phyloP scores from a whole-genome alignment of 768 basidiomycete genomes.

The Mycena rosella region DNA sequence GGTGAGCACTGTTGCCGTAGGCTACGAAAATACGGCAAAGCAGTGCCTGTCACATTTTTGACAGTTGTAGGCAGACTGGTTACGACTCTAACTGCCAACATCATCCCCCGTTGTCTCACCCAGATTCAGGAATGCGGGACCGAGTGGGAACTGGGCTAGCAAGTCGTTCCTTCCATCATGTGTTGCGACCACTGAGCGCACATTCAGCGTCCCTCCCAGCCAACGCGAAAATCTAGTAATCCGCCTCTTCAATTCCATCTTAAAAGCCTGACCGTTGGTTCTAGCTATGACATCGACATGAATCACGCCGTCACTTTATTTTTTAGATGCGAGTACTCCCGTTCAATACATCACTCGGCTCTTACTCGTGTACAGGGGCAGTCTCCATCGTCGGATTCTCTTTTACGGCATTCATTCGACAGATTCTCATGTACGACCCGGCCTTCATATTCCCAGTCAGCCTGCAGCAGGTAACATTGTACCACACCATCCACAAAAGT shows the following conservation, averaged over 20 bases:
- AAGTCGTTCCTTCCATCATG: background rate
- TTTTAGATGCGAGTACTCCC: slow-evolving; percentile 7
- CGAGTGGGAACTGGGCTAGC: slow-evolving; percentile 4
- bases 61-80: too few relatives aligned
- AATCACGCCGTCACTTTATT: slow-evolving; percentile 15
- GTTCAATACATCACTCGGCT: background rate
- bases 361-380: background rate
- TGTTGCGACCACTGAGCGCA: background rate
- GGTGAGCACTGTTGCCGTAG: too few relatives aligned
- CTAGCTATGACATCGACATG: slow-evolving; percentile 23
- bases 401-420: slow-evolving; percentile 4
- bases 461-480: slow-evolving; percentile 17
- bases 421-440: slow-evolving; percentile 23
- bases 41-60: too few relatives aligned
- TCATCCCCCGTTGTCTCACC: too few relatives aligned
- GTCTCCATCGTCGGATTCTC: slow-evolving; percentile 20
- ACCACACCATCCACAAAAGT: slow-evolving; percentile 4
- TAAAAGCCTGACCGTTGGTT: background rate
- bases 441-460: slow-evolving; percentile 19
- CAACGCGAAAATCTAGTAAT: slow-evolving; percentile 18
- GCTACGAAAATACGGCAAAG: too few relatives aligned
- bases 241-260: too few relatives aligned
- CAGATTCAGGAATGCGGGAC: slow-evolving; percentile 6
- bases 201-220: slow-evolving; percentile 1
- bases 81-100: too few relatives aligned